Conservation (phyloP, 352 stramenopile genomes). For the Globisporangium alternatum region DNA sequence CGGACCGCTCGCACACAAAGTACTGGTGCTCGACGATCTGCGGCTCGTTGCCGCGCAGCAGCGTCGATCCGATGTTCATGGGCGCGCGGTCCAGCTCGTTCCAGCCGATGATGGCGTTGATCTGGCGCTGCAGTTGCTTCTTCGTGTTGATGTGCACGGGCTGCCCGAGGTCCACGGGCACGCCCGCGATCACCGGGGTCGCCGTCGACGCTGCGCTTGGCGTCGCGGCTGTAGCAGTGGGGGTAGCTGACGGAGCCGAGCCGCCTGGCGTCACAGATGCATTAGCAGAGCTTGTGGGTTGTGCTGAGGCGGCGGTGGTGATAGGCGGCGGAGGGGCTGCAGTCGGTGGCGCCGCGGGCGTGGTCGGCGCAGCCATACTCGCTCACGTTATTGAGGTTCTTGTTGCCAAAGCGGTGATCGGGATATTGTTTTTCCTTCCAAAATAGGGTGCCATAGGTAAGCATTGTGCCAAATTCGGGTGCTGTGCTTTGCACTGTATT, state of each 20-base stretch:
- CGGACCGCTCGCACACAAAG: conserved; percentile 81
- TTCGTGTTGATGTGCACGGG: conserved; percentile 64
- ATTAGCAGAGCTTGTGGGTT: background rate
- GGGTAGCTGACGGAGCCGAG: background rate
- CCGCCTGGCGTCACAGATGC: background rate
- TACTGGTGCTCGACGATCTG: conserved; percentile 81
- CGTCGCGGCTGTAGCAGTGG: background rate
- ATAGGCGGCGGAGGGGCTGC: background rate
- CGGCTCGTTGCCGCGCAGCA: conserved; percentile 70
- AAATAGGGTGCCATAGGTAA: no score
- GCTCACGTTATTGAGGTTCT: background rate
- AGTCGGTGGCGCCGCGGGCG: background rate
- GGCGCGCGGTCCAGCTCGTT: conserved; percentile 71
- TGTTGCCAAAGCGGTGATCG: background rate
- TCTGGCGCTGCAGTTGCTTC: conserved; percentile 79
- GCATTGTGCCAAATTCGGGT: no score
- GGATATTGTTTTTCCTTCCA: no score
- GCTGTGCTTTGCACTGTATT: background rate
- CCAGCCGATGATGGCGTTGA: conserved; percentile 82
- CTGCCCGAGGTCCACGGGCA: conserved; percentile 65
- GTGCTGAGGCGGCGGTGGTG: background rate
- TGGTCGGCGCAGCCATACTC: conserved; percentile 2
- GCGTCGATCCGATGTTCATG: conserved; percentile 66
- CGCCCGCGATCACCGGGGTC: conserved; percentile 34
- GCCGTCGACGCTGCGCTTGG: conserved; percentile 7